These are phyloP conservation scores for Botrytis hyacinthi DNA, from an alignment of 2,329 filamentous ascomycete species.

Conservation along the genomic window DNA sequence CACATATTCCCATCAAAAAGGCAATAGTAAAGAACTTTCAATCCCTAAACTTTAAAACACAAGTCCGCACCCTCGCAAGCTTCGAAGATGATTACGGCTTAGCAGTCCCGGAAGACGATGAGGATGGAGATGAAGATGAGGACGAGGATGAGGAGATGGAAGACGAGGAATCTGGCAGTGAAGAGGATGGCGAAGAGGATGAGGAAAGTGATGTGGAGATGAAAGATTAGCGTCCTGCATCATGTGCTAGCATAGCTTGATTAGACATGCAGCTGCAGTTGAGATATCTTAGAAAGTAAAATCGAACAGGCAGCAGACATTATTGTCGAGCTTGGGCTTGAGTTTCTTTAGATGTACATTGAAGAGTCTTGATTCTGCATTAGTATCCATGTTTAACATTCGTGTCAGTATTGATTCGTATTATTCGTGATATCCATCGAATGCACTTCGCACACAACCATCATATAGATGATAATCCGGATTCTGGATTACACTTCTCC, in stretches of 20 bases:
- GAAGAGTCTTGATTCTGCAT: neutral
- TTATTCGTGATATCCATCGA: neutral
- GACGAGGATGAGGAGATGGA: constrained; percentile 37
- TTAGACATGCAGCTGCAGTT: neutral
- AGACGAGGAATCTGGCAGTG: constrained; percentile 29
- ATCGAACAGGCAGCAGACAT: neutral
- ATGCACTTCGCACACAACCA: neutral
- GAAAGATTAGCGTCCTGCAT: neutral
- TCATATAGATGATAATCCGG: neutral
- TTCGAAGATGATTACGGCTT: constrained; percentile 92
- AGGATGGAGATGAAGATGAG: constrained; percentile 49
- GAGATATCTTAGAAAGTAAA: neutral
- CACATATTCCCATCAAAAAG: constrained; percentile 44
- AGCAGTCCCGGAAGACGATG: constrained; percentile 50
- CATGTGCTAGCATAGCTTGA: neutral
- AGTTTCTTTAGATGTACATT: neutral
- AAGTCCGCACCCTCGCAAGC: constrained; percentile 69
- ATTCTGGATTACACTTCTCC: neutral
- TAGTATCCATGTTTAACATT: neutral
- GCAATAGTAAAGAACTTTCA: constrained; percentile 72
- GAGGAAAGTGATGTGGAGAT: constrained; percentile 15
- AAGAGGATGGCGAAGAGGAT: constrained; percentile 27
- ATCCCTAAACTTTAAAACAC: constrained; percentile 73
- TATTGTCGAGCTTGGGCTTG: neutral
- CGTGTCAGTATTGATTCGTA: too few relatives aligned